Percentiles rank a stretch among this genome's conserved stretches.
These are phyloP conservation scores for Nothophaeocryptopus gaeumannii DNA, from an alignment of 2,329 filamentous ascomycete genomes.

Conservation along the genomic window DNA sequence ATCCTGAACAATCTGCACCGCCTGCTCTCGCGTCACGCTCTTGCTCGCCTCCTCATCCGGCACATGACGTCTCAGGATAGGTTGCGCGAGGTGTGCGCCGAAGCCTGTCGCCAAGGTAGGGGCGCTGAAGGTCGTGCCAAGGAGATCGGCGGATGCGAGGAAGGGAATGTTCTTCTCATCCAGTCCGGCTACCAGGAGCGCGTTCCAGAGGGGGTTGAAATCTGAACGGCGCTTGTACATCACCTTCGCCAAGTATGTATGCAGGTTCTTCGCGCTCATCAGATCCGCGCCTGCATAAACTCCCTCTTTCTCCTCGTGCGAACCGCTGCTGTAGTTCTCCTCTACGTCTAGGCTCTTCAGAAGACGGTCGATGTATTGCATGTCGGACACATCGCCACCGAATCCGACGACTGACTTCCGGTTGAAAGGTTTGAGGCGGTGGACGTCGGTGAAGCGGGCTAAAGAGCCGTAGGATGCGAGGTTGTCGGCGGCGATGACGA, in stretches of 20 bases:
- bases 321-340: conserved; percentile 72
- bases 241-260: conserved; percentile 94
- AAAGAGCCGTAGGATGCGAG: conserved; percentile 94
- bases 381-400: conserved; percentile 95
- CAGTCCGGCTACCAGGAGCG: conserved; percentile 84
- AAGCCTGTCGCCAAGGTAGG: conserved; percentile 92
- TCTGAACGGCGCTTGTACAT: conserved; percentile 92
- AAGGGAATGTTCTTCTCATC: conserved; percentile 79
- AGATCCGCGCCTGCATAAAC: conserved; percentile 30
- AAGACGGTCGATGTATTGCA: conserved; percentile 96
- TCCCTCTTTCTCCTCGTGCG: conserved; percentile 68
- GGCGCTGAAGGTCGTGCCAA: conserved; percentile 85
- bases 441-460: conserved; percentile 93
- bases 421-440: conserved; percentile 88
- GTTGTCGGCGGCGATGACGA: conserved; percentile 96
- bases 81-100: conserved; percentile 87
- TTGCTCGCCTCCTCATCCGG: conserved; percentile 78
- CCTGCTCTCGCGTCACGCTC: conserved; percentile 71
- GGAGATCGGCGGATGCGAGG: conserved; percentile 84
- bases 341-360: conserved; percentile 81
- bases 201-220: conserved; percentile 98
- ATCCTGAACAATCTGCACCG: conserved; percentile 77
- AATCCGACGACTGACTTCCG: conserved; percentile 83
- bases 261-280: conserved; percentile 88
- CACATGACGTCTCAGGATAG: conserved; percentile 78